Percentiles rank a stretch among this genome's conserved stretches.
phyloP scores from a whole-genome alignment of 2,329 filamentous ascomycete species.

The Aspergillus caelatus region DNA sequence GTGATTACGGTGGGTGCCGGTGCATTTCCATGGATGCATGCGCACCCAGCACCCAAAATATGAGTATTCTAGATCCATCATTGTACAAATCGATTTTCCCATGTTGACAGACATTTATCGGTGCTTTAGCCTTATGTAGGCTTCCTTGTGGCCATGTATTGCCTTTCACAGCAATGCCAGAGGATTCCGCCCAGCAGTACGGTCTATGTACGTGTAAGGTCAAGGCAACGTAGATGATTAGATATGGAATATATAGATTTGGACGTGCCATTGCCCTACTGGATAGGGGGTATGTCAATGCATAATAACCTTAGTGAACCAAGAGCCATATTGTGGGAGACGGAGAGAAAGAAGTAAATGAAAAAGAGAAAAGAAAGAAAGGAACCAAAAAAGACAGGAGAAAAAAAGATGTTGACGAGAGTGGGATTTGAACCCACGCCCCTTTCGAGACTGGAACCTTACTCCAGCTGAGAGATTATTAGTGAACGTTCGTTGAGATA shows the following conservation, averaged over 20 bases:
- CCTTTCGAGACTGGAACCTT: conserved; percentile 8
- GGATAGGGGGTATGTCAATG: no score
- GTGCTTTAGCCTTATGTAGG: not conserved
- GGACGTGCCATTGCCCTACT: no score
- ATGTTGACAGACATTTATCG: not conserved
- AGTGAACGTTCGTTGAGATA: no score
- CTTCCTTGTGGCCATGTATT: not conserved
- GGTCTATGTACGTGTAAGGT: no score
- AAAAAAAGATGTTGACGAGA: conserved; percentile 7
- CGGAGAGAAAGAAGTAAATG: not conserved
- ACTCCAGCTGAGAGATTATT: not conserved
- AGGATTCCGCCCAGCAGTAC: not conserved
- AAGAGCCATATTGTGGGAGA: no score
- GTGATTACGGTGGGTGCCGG: not conserved
- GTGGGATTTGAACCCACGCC: conserved; percentile 8
- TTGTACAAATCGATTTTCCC: not conserved
- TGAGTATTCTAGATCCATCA: not conserved
- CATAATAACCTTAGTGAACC: no score
- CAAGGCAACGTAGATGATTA: no score
- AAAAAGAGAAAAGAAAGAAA: not conserved
- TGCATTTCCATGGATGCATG: not conserved
- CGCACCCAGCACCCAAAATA: no score
- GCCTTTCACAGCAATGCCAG: not conserved
- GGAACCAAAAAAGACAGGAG: no score
- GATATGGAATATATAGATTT: no score